phyloP scores from a whole-genome alignment of 2,329 filamentous ascomycete genomes.

The Clathrospora elynae region DNA sequence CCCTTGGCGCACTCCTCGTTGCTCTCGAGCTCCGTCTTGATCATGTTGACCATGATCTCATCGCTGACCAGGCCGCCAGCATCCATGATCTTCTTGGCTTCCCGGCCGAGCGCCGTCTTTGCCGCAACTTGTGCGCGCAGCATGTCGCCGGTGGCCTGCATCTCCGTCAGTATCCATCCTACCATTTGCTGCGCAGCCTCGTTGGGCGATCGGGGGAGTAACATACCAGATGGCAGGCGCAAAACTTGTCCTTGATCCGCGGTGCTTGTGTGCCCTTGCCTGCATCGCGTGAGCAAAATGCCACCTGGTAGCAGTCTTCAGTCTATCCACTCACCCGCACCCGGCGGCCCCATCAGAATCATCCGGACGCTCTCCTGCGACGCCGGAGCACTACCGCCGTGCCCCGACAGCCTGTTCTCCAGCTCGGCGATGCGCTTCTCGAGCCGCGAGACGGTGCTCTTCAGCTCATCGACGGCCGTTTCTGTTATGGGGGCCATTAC shows the following conservation, averaged over 20 bases:
- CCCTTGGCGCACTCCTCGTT: slow-evolving; percentile 97
- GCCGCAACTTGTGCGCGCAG: slow-evolving; percentile 96
- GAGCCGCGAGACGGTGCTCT: slow-evolving; percentile 80
- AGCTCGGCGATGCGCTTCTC: slow-evolving; percentile 85
- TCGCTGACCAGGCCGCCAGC: slow-evolving; percentile 96
- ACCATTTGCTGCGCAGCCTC: not conserved
- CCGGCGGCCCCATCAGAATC: slow-evolving; percentile 96
- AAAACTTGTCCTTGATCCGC: slow-evolving; percentile 97
- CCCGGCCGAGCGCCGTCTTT: slow-evolving; percentile 90
- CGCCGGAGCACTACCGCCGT: slow-evolving; percentile 40
- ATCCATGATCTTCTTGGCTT: slow-evolving; percentile 99
- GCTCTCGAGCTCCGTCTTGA: slow-evolving; percentile 92
- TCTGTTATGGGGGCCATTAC: slow-evolving; percentile 88
- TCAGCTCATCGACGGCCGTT: slow-evolving; percentile 77
- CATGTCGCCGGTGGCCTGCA: slow-evolving; percentile 96
- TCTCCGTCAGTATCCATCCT: slow-evolving; percentile 25
- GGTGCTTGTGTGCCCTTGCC: slow-evolving; percentile 99
- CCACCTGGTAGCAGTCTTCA: slow-evolving; percentile 2
- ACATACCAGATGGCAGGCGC: slow-evolving; percentile 92
- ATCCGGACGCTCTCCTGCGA: slow-evolving; percentile 77
- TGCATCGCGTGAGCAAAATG: slow-evolving; percentile 51
- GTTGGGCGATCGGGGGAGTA: not conserved
- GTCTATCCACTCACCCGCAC: slow-evolving; percentile 74
- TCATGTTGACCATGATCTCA: slow-evolving; percentile 99
- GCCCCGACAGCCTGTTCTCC: slow-evolving; percentile 68